Conservation (phyloP, 345 rosid species). For the Eucalyptus sp. region DNA sequence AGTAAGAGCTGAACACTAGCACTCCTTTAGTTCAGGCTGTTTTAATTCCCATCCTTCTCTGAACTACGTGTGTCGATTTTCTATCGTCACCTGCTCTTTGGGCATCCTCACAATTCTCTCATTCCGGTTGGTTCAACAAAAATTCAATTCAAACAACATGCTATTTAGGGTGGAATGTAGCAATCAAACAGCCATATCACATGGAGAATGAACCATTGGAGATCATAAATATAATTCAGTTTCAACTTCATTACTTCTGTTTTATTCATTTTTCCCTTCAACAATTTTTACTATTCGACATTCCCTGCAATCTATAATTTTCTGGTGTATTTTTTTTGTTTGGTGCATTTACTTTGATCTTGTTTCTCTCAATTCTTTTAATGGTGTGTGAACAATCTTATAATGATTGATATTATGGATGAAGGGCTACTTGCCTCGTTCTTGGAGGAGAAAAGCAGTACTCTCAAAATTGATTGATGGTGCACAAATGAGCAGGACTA, state of each 20-base stretch:
- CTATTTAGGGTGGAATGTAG: background rate
- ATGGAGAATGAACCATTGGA: background rate
- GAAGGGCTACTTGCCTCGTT: background rate
- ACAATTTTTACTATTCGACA: background rate
- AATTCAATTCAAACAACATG: background rate
- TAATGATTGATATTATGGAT: background rate
- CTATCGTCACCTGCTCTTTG: background rate
- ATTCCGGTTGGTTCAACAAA: background rate
- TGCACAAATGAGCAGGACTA: slow-evolving; percentile 64
- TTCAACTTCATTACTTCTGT: background rate
- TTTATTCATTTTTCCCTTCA: background rate
- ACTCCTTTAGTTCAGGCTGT: background rate
- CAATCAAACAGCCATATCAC: background rate
- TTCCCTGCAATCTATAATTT: background rate
- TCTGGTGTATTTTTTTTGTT: background rate
- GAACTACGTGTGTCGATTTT: background rate
- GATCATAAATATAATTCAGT: background rate
- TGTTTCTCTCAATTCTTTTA: background rate
- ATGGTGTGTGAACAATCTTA: background rate
- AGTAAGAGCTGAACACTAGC: background rate
- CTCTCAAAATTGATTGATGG: slow-evolving; percentile 12
- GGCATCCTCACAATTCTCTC: background rate
- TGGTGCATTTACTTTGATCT: background rate
- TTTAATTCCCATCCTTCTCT: background rate
- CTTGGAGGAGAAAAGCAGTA: slow-evolving; percentile 6